Conservation (phyloP, 768 basidiomycete genomes). For the Lyophyllum shimeji region DNA sequence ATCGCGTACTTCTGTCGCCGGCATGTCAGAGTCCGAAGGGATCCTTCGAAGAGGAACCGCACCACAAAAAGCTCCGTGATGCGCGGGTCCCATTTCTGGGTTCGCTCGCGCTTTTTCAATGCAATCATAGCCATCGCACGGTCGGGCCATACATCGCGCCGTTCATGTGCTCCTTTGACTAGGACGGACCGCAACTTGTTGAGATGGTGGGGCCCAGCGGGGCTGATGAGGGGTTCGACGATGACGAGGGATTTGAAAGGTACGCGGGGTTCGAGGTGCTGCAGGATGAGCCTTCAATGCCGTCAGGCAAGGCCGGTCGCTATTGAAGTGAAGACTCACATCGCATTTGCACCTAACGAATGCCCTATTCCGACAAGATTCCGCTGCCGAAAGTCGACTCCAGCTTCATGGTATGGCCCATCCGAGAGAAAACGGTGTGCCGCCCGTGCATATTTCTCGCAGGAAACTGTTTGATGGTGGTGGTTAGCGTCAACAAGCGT, state of each 20-base stretch:
- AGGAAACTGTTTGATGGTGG: conserved; percentile 46
- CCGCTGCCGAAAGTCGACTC: conserved; percentile 47
- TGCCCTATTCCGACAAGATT: conserved; percentile 67
- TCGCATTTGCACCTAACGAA: conserved; percentile 64
- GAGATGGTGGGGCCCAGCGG: conserved; percentile 44
- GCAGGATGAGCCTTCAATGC: conserved; percentile 48
- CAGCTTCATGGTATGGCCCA: conserved; percentile 35
- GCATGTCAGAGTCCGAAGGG: background rate
- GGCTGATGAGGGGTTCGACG: conserved; percentile 64
- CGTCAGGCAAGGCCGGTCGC: background rate
- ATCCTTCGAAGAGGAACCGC: background rate
- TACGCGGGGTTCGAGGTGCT: conserved; percentile 42
- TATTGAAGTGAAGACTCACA: conserved; percentile 42
- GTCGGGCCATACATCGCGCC: conserved; percentile 52
- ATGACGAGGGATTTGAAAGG: conserved; percentile 54
- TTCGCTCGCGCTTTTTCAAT: conserved; percentile 34
- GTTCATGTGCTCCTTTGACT: conserved; percentile 45
- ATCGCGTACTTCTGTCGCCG: conserved; percentile 4
- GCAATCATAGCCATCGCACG: conserved; percentile 37
- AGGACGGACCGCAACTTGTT: conserved; percentile 38
- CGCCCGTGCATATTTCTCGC: conserved; percentile 61
- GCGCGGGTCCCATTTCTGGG: conserved; percentile 49
- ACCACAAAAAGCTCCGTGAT: conserved; percentile 57
- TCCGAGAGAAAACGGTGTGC: conserved; percentile 54
- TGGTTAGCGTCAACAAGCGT: conserved; percentile 2